Conservation (phyloP, 768 basidiomycete genomes). For the Trametes coccinea region DNA sequence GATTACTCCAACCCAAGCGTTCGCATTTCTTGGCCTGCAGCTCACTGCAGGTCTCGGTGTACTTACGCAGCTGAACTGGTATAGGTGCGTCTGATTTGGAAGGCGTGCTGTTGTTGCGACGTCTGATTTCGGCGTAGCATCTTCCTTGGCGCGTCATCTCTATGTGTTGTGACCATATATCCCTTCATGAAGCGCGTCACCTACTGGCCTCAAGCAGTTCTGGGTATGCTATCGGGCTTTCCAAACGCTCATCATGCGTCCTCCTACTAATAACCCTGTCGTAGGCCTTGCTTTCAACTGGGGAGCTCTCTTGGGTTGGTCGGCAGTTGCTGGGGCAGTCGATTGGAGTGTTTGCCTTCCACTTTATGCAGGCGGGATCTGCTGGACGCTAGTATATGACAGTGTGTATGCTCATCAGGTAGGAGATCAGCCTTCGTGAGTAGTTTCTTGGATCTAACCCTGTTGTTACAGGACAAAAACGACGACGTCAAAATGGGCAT, state of each 20-base stretch:
- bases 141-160: slow-evolving; percentile 85
- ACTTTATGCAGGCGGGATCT: slow-evolving; percentile 85
- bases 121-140: slow-evolving; percentile 53
- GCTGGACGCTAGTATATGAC: slow-evolving; percentile 97
- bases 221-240: slow-evolving; percentile 52
- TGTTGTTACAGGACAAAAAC: slow-evolving; percentile 68
- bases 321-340: slow-evolving; percentile 80
- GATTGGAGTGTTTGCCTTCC: slow-evolving; percentile 85
- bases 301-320: slow-evolving; percentile 96
- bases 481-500: slow-evolving; percentile 90
- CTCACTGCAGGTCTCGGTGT: slow-evolving; percentile 81
- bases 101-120: background rate
- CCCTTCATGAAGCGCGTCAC: slow-evolving; percentile 98
- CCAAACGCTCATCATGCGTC: no score
- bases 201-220: slow-evolving; percentile 94
- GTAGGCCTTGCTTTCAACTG: slow-evolving; percentile 95
- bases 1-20: slow-evolving; percentile 71
- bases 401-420: slow-evolving; percentile 98
- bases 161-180: slow-evolving; percentile 85
- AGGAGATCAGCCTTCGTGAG: slow-evolving; percentile 5
- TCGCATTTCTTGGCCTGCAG: slow-evolving; percentile 81
- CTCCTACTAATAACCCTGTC: background rate
- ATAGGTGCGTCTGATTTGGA: slow-evolving; percentile 60
- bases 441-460: no score
- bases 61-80: slow-evolving; percentile 89